Evolutionary conservation across 805 yeast species (phyloP).

Genomic region (Pichia thaimueangensis): DNA sequence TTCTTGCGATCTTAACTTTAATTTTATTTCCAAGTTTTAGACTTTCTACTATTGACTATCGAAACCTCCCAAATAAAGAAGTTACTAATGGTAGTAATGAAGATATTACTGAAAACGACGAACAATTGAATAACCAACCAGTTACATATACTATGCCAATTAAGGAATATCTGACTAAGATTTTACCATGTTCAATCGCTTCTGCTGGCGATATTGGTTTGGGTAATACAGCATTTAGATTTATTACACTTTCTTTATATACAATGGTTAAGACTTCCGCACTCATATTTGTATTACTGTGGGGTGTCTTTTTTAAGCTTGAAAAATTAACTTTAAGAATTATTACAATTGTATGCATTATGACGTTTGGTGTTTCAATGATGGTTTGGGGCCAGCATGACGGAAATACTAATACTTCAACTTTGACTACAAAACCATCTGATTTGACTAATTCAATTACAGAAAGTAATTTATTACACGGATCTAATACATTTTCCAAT

Average conservation of each 20-base stretch:
- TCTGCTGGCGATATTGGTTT: constrained; percentile 92
- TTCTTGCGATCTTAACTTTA: constrained; percentile 43
- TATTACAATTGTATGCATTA: constrained; percentile 60
- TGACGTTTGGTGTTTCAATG: constrained; percentile 80
- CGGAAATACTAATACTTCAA: background rate
- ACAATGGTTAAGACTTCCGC: constrained; percentile 91
- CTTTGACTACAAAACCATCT: too few relatives aligned
- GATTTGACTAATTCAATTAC: background rate
- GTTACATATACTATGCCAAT: constrained; percentile 25
- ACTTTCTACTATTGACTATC: constrained; percentile 23
- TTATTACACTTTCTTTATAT: constrained; percentile 75
- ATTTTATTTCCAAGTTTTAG: constrained; percentile 43
- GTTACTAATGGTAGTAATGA: background rate
- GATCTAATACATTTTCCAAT: too few relatives aligned
- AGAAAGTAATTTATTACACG: background rate
- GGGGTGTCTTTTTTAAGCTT: constrained; percentile 75
- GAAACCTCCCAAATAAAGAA: background rate
- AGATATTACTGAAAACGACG: constrained; percentile 8
- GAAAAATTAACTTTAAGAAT: constrained; percentile 70
- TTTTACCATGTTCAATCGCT: constrained; percentile 81
- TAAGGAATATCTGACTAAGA: constrained; percentile 42
- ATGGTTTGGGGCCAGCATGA: constrained; percentile 63
- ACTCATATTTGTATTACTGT: constrained; percentile 79
- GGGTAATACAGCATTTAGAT: constrained; percentile 76
- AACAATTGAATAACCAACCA: background rate